Evolutionary conservation across 139 green algal genomes (phyloP), one percentile per base, ranked within the genome.

Genomic region (Diplosphaera chodatii): DNA sequence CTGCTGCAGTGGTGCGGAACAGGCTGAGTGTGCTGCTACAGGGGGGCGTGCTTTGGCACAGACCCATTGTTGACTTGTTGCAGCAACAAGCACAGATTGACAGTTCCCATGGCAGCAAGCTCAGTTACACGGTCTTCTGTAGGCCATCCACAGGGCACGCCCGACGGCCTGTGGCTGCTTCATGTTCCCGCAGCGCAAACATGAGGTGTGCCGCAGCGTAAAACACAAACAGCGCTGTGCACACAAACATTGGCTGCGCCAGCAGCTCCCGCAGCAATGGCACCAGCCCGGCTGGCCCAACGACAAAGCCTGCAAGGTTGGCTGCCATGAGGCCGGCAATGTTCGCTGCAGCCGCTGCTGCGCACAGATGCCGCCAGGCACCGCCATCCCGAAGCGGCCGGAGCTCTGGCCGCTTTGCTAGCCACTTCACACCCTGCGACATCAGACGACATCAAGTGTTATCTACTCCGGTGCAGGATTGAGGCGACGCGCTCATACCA

Each of bases 231-330:
- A 94, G 30, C 31, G 85, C 73, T 31, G 62, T 30, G 5, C 70
- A 71, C n/a, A 87, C 3, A 41, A 86, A 87, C 20, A 13, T 27
- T 0, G 79, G 74, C 23, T 83, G 55, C 0, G 30, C 68, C 18
- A 92, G 40, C 27, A 92, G 68, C n/a, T 87, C 74, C n/a, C 22
- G 2, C 41, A 85, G 5, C 27, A 80, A 63, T 18, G 31, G 30
- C 4, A 18, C 2, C 18, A 86, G 23, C 1, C 64, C 68, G 15
- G 80, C 69, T 6, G 64, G 23, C 1, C 85, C 87, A 25, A 91
- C 55, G 63, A 93, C 90, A 80, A 94, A 96, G 10, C 90, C 89
- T 10, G 69, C 83, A 73, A 97, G 75, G 71, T 97, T 97, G 32
- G 69, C 89, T 0, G 73, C 64, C 83, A 97, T 96, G 27, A 97